phyloP scores from a whole-genome alignment of 2,329 filamentous ascomycete genomes.

The Aspergillus transmontanensis region DNA sequence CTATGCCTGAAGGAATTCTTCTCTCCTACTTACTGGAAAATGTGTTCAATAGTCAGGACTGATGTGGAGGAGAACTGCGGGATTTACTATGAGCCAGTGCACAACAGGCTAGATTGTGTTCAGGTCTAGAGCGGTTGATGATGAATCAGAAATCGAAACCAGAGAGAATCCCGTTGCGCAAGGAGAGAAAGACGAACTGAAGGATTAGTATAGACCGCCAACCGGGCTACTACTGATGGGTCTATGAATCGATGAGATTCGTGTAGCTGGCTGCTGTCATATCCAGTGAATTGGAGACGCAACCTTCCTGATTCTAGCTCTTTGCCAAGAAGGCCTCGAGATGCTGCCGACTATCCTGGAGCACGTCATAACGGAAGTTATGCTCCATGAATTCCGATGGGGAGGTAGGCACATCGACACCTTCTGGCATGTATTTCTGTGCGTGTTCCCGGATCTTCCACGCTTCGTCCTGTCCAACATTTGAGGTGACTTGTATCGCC shows the following conservation, averaged over 20 bases:
- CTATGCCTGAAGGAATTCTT: background rate
- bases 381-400: background rate
- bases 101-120: background rate
- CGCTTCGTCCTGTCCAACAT: background rate
- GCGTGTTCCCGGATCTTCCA: background rate
- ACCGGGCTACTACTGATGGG: too few relatives aligned
- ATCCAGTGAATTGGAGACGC: too few relatives aligned
- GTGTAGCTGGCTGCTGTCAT: too few relatives aligned
- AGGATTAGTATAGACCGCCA: too few relatives aligned
- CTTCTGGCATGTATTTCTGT: background rate
- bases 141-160: too few relatives aligned
- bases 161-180: too few relatives aligned
- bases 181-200: too few relatives aligned
- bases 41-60: background rate
- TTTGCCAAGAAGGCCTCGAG: background rate
- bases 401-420: background rate
- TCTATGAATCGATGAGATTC: too few relatives aligned
- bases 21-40: background rate
- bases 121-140: background rate
- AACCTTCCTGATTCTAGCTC: background rate
- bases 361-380: background rate
- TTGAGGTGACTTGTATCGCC: background rate
- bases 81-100: background rate
- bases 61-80: background rate
- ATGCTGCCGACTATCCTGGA: background rate